Evolutionary conservation across 441 rosid species (phyloP).

Genomic region (Syzygium syzygioides): DNA sequence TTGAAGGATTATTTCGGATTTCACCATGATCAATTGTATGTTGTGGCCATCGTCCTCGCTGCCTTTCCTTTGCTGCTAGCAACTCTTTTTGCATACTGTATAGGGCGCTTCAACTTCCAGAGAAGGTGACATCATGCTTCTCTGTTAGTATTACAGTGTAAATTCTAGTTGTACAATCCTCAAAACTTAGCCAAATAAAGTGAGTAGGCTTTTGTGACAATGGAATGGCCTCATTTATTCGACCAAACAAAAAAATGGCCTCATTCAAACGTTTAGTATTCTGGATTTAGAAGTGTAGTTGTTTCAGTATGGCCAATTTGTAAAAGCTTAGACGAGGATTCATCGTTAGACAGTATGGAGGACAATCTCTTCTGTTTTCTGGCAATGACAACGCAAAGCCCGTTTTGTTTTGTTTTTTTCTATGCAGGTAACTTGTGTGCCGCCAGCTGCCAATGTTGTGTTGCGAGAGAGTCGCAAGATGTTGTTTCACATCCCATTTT

Average conservation of each 20-base stretch:
- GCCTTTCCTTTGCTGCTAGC: slow-evolving; percentile 37
- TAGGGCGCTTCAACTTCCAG: slow-evolving; percentile 37
- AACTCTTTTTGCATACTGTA: slow-evolving; percentile 31
- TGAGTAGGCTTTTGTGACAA: background rate
- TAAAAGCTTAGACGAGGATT: background rate
- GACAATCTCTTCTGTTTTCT: background rate
- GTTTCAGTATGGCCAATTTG: background rate
- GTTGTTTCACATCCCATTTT: background rate
- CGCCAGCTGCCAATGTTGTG: background rate
- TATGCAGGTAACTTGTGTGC: background rate
- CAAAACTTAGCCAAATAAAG: background rate
- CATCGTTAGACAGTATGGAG: background rate
- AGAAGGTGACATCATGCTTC: slow-evolving; percentile 18
- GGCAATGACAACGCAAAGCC: background rate
- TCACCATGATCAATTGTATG: background rate
- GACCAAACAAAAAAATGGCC: background rate
- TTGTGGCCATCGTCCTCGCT: slow-evolving; percentile 23
- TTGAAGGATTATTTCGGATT: background rate
- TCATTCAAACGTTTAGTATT: background rate
- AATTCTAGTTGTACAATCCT: background rate
- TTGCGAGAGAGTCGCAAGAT: background rate
- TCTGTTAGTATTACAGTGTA: background rate
- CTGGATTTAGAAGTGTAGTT: background rate
- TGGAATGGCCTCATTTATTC: background rate
- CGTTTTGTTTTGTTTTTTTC: background rate